Conservation (phyloP, 2,329 filamentous ascomycete species). For the Verticillium nubilum region DNA sequence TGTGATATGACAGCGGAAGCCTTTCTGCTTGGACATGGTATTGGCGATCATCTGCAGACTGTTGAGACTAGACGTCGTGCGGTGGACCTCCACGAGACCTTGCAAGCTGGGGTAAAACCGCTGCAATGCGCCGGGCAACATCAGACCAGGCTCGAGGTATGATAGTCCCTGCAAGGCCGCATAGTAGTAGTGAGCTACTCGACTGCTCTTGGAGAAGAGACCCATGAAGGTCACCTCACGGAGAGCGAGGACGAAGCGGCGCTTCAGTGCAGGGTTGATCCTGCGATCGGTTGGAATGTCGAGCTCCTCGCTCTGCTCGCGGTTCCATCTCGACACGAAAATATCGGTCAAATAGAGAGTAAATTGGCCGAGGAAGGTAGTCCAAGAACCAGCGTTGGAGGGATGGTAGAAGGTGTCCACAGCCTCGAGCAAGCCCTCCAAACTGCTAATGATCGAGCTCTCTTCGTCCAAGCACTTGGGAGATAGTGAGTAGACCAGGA, state of each 20-base stretch:
- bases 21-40: constrained; percentile 86
- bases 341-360: constrained; percentile 91
- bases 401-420: constrained; percentile 99
- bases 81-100: constrained; percentile 92
- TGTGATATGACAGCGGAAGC: constrained; percentile 94
- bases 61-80: constrained; percentile 88
- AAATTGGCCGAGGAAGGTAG: constrained; percentile 80
- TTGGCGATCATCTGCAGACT: constrained; percentile 88
- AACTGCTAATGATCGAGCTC: constrained; percentile 73
- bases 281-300: constrained; percentile 74
- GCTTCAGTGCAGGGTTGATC: constrained; percentile 76
- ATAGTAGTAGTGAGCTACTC: constrained; percentile 86
- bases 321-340: constrained; percentile 96
- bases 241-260: constrained; percentile 81
- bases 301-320: constrained; percentile 88
- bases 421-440: constrained; percentile 89
- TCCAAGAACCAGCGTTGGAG: constrained; percentile 92
- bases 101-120: constrained; percentile 96
- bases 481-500: constrained; percentile 90
- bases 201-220: constrained; percentile 91
- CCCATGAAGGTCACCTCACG: constrained; percentile 97
- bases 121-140: constrained; percentile 88
- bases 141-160: constrained; percentile 84
- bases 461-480: constrained; percentile 72
- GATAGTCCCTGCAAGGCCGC: constrained; percentile 85